Percentiles rank a stretch among this genome's conserved stretches.
Evolutionary conservation across 169 alveolate species (phyloP).

Genomic region (Babesia ovata): DNA sequence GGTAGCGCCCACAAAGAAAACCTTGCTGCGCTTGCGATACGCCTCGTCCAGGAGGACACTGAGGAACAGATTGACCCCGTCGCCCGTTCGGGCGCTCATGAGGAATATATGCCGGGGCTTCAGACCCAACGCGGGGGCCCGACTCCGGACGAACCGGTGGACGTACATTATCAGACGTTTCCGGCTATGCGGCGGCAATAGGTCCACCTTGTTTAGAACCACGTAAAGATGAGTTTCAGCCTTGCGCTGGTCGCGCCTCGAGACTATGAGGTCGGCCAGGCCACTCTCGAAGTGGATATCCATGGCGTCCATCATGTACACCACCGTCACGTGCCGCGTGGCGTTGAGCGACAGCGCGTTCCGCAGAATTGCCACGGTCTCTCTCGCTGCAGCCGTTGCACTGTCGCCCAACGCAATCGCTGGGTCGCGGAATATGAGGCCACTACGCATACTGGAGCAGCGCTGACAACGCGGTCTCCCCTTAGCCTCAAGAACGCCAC

Average conservation of each 20-base stretch:
- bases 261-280: constrained; percentile 25
- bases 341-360: constrained; percentile 39
- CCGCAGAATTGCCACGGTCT: constrained; percentile 43
- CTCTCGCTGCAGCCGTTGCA: constrained; percentile 53
- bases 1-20: constrained; percentile 64
- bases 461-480: constrained; percentile 39
- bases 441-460: constrained; percentile 50
- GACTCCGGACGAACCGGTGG: constrained; percentile 32
- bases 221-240: constrained; percentile 39
- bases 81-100: constrained; percentile 37
- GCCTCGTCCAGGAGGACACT: constrained; percentile 41
- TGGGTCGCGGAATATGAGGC: constrained; percentile 16
- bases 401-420: constrained; percentile 27
- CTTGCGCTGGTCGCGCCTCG: constrained; percentile 18
- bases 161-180: constrained; percentile 40
- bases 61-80: constrained; percentile 44
- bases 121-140: constrained; percentile 21
- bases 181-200: constrained; percentile 55
- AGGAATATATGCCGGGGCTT: constrained; percentile 55
- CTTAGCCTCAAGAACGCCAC: not conserved
- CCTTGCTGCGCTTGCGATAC: constrained; percentile 34
- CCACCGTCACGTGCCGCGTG: constrained; percentile 37
- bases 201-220: constrained; percentile 57
- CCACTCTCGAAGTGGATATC: constrained; percentile 57
- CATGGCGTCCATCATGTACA: constrained; percentile 58